These are phyloP conservation scores for Epichloe uncinata DNA, from an alignment of 2,329 filamentous ascomycete genomes.

Conservation along the genomic window DNA sequence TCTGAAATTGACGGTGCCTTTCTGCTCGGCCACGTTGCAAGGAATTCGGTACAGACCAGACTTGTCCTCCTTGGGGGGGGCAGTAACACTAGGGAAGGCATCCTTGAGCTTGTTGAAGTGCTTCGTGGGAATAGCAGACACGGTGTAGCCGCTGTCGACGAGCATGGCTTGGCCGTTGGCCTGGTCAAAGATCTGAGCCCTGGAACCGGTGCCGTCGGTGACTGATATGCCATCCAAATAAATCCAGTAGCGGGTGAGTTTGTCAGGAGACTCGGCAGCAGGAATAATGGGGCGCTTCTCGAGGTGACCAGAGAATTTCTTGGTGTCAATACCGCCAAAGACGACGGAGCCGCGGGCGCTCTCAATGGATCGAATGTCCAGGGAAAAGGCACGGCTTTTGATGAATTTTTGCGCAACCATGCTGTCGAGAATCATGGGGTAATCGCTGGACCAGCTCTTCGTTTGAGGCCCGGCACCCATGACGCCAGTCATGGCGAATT, in stretches of 20 bases:
- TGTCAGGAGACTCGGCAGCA: slow-evolving; percentile 21
- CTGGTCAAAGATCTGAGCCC: slow-evolving; percentile 30
- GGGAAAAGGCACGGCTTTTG: slow-evolving; percentile 23
- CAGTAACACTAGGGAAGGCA: slow-evolving; percentile 21
- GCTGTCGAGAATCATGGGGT: slow-evolving; percentile 23
- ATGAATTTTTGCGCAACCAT: slow-evolving; percentile 21
- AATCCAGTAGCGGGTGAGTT: slow-evolving; percentile 28
- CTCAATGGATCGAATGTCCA: slow-evolving; percentile 20
- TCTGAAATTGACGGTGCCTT: slow-evolving; percentile 32
- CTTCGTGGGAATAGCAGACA: slow-evolving; percentile 50
- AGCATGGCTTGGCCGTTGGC: slow-evolving; percentile 32
- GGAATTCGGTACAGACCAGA: slow-evolving; percentile 36
- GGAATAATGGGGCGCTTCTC: slow-evolving; percentile 42
- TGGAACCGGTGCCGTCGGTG: slow-evolving; percentile 20
- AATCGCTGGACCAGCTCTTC: slow-evolving; percentile 20
- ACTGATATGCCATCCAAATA: slow-evolving; percentile 24
- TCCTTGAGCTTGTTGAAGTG: slow-evolving; percentile 32
- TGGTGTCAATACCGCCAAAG: slow-evolving; percentile 44
- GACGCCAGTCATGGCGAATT: slow-evolving; percentile 18
- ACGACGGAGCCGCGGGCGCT: slow-evolving; percentile 24
- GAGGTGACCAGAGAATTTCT: slow-evolving; percentile 40
- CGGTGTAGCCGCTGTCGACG: slow-evolving; percentile 53
- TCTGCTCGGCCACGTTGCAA: slow-evolving; percentile 20
- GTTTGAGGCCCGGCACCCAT: slow-evolving; percentile 22
- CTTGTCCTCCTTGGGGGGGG: slow-evolving; percentile 8